phyloP scores from a whole-genome alignment of 129 eudicot genomes.

The Helianthus tuberosus region DNA sequence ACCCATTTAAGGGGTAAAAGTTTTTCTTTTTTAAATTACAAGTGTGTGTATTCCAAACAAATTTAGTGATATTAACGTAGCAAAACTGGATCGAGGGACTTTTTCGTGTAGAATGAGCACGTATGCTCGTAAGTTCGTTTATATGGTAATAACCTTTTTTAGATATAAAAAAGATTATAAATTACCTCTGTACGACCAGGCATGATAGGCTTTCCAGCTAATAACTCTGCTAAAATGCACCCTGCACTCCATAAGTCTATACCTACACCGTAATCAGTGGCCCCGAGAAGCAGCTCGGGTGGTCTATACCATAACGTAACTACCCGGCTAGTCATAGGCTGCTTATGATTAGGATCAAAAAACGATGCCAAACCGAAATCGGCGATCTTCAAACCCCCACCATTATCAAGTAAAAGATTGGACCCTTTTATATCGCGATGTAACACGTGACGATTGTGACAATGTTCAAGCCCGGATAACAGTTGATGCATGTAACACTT shows the following conservation, averaged over 20 bases:
- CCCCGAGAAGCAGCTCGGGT: constrained; percentile 93
- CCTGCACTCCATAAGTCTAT: constrained; percentile 98
- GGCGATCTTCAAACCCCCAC: constrained; percentile 77
- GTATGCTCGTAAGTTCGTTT: too few species aligned
- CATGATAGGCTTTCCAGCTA: constrained; percentile 96
- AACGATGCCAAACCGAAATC: constrained; percentile 90
- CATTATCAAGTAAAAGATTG: constrained; percentile 84
- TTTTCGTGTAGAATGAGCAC: too few species aligned
- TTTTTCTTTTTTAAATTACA: too few species aligned
- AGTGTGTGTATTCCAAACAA: too few species aligned
- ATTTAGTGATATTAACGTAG: too few species aligned
- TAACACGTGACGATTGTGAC: constrained; percentile 79
- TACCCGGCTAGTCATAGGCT: constrained; percentile 90
- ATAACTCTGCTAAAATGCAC: constrained; percentile 91
- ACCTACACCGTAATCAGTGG: constrained; percentile 85
- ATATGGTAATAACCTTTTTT: not conserved
- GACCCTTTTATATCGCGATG: constrained; percentile 96
- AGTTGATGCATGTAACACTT: constrained; percentile 88
- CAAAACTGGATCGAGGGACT: too few species aligned
- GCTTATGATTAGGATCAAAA: constrained; percentile 71
- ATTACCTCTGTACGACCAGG: constrained; percentile 99
- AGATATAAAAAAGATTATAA: not conserved
- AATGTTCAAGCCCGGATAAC: constrained; percentile 85
- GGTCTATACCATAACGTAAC: constrained; percentile 98
- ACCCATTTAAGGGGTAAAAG: too few species aligned